Evolutionary conservation across 345 rosid genomes (phyloP).

Genomic region (Linum tenue): DNA sequence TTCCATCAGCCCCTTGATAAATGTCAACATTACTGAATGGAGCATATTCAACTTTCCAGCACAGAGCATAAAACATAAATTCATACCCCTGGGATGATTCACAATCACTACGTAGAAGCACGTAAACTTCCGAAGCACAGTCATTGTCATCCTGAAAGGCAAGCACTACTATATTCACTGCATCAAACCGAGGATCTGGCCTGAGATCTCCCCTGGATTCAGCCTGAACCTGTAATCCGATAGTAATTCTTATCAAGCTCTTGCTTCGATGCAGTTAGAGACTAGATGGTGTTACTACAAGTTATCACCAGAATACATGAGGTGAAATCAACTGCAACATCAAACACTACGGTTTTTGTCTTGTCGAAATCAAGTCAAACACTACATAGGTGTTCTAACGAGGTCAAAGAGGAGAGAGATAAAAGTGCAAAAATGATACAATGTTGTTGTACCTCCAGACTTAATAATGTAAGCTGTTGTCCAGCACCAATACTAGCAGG

Average conservation of each 20-base stretch:
- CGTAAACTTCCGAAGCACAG: conserved; percentile 33
- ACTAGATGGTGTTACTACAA: no score
- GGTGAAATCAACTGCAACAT: no score
- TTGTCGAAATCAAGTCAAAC: no score
- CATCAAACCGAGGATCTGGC: conserved; percentile 86
- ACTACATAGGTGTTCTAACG: no score
- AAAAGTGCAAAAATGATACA: not conserved
- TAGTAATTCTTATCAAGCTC: not conserved
- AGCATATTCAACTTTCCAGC: not conserved
- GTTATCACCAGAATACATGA: no score
- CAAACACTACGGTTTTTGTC: no score
- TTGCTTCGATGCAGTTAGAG: not conserved
- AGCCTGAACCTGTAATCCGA: conserved; percentile 55
- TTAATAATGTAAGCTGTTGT: conserved; percentile 76
- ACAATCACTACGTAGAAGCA: conserved; percentile 43
- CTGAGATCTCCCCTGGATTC: conserved; percentile 81
- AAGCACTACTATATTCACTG: conserved; percentile 56
- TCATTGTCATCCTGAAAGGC: conserved; percentile 61
- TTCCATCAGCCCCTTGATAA: no score
- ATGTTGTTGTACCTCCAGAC: conserved; percentile 63
- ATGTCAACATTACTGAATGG: not conserved
- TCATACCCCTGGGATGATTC: conserved; percentile 44
- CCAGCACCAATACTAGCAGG: conserved; percentile 95
- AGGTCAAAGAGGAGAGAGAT: no score
- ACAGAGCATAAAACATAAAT: not conserved